Evolutionary conservation across 257 asterid species (phyloP).

Genomic region (Petrea volubilis): DNA sequence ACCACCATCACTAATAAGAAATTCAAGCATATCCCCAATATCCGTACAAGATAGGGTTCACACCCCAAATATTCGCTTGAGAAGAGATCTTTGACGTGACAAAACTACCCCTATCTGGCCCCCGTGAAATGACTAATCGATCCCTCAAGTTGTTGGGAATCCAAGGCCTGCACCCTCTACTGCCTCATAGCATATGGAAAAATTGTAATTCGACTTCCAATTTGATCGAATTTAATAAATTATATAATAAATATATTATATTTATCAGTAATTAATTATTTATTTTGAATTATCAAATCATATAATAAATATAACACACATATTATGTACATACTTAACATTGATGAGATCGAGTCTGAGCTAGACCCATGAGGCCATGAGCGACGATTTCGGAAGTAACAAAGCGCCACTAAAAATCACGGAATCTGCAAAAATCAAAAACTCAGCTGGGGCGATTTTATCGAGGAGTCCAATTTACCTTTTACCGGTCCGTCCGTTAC

Average conservation of each 20-base stretch:
- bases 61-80: conserved; percentile 22
- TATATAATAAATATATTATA: too few relatives aligned
- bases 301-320: too few relatives aligned
- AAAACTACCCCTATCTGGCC: conserved; percentile 26
- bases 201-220: too few relatives aligned
- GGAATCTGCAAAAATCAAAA: conserved; percentile 17
- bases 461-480: neutral
- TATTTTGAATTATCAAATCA: too few relatives aligned
- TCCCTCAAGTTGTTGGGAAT: conserved; percentile 26
- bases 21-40: conserved; percentile 19
- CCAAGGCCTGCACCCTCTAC: conserved; percentile 12
- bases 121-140: conserved; percentile 13
- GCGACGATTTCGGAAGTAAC: conserved; percentile 25
- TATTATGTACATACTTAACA: too few relatives aligned
- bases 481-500: conserved; percentile 23
- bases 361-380: neutral
- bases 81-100: conserved; percentile 20
- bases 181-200: too few relatives aligned
- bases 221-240: too few relatives aligned
- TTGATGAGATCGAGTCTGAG: too few relatives aligned
- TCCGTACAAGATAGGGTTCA: conserved; percentile 39
- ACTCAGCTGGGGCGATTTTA: neutral
- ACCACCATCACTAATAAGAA: neutral
- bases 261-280: too few relatives aligned
- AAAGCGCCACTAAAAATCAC: conserved; percentile 30